Evolutionary conservation across 768 basidiomycete species (phyloP).

Genomic region (Lactarius evosmus): DNA sequence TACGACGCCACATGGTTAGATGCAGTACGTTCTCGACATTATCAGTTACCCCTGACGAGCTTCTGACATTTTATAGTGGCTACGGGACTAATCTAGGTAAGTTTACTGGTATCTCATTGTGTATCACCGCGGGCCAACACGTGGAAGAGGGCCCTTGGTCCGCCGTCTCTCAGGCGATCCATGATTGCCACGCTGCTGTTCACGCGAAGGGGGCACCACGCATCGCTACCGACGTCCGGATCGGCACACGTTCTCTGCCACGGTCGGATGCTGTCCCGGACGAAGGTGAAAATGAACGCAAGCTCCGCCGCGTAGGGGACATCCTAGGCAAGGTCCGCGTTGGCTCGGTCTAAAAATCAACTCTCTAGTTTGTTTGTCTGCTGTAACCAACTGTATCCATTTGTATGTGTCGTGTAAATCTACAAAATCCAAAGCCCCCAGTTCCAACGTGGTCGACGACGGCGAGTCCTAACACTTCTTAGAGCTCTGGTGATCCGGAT

Average conservation of each 20-base stretch:
- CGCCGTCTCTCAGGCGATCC: conserved; percentile 79
- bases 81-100: conserved; percentile 88
- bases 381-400: conserved; percentile 4
- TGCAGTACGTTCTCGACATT: conserved; percentile 54
- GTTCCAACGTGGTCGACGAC: not conserved
- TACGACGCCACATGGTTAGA: conserved; percentile 38
- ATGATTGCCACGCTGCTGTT: conserved; percentile 86
- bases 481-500: conserved; percentile 14
- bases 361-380: not conserved
- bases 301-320: conserved; percentile 77
- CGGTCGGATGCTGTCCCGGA: conserved; percentile 50
- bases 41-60: not conserved
- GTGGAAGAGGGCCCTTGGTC: conserved; percentile 76
- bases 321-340: conserved; percentile 51
- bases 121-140: not conserved
- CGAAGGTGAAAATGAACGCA: conserved; percentile 66
- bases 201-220: conserved; percentile 72
- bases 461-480: not conserved
- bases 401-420: not conserved
- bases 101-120: conserved; percentile 19
- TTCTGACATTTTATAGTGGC: conserved; percentile 47
- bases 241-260: conserved; percentile 70
- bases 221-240: conserved; percentile 90
- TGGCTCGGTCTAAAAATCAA: conserved; percentile 13
- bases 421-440: not conserved